These are phyloP conservation scores for Penicillium antarcticum DNA, from an alignment of 495 filamentous ascomycete species.

Conservation along the genomic window DNA sequence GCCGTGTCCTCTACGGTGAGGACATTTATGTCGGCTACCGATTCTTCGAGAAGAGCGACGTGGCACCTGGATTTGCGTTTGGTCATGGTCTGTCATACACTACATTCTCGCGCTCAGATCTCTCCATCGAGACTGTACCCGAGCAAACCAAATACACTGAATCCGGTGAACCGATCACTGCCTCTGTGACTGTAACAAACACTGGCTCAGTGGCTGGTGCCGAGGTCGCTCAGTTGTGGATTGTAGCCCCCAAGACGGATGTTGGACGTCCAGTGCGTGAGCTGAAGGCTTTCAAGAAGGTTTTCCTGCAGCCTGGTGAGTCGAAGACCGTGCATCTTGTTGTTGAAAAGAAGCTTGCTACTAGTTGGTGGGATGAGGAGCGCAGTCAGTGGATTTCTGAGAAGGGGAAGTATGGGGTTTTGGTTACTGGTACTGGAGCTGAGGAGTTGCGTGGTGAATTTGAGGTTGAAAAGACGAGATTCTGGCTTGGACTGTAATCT, in stretches of 20 bases:
- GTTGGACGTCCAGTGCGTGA: conserved; percentile 70
- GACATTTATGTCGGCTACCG: conserved; percentile 80
- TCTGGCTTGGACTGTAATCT: conserved; percentile 48
- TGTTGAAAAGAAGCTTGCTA: conserved; percentile 69
- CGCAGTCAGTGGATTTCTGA: conserved; percentile 72
- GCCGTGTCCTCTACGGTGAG: conserved; percentile 73
- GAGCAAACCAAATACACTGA: conserved; percentile 25
- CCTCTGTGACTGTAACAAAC: conserved; percentile 66
- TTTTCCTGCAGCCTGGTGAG: conserved; percentile 66
- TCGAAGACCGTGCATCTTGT: conserved; percentile 61
- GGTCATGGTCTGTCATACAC: conserved; percentile 85
- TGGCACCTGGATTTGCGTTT: conserved; percentile 71
- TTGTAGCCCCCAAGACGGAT: conserved; percentile 52
- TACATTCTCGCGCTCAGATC: conserved; percentile 64
- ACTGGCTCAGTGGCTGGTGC: conserved; percentile 61
- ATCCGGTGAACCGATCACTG: conserved; percentile 52
- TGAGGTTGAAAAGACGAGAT: conserved; percentile 52
- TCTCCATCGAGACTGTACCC: conserved; percentile 41
- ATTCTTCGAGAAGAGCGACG: conserved; percentile 70
- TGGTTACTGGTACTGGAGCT: conserved; percentile 55
- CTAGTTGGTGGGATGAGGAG: conserved; percentile 78
- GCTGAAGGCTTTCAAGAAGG: conserved; percentile 78
- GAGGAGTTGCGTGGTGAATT: conserved; percentile 45
- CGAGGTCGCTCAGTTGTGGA: conserved; percentile 79
- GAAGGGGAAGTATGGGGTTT: conserved; percentile 65